Base-by-base conservation (phyloP, 805 yeast genomes). In the Lipomyces kockii region DNA sequence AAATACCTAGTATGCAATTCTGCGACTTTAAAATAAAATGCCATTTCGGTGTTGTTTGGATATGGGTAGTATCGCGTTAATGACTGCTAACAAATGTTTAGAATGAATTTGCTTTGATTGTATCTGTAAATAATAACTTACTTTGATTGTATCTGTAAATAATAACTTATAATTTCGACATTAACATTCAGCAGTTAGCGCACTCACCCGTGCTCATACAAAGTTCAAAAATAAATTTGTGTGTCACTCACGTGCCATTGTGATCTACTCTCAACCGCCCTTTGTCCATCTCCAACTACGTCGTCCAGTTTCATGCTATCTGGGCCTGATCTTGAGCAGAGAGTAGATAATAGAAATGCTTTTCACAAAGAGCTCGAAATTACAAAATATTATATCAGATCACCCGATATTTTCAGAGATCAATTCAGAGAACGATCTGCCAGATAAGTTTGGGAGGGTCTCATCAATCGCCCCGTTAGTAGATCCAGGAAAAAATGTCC, bases 391-490 rank as follows among this genome's bases (percentile, higher is more conserved):
- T 4, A 51, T 67, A n/a, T 35, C 68, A 9, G 58, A 58, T 34
- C 70, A 67, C 53, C 68, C 70, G 43, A 61, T 67, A 12, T 67
- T 67, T 49, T 22, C 65, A 5, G 62, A 52, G 29, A 12, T 58
- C 17, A 51, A 25, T 35, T 35, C 43, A 9, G 9, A 25, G 46
- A 32, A 34, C 25, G 35, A 43, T 6, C 27, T 17, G 27, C 20
- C 22, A 11, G 53, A n/a, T 7, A 11, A 49, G 53, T n/a, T 9
- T 27, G 27, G 3, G 14, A 52, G 11, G 34, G 25, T 14, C n/a
- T 25, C 34, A 5, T 9, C 34, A 25, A 25, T 52, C 22, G n/a
- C 11, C 34, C 8, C 55, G 14, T 12, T 52, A 29, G 25, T 49
- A 11, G 27, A n/a, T 49, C 27, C 17, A 22, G n/a, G 2, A n/a